These are phyloP conservation scores for Aphanomyces astaci DNA, from an alignment of 352 stramenopile genomes.

Conservation along the genomic window DNA sequence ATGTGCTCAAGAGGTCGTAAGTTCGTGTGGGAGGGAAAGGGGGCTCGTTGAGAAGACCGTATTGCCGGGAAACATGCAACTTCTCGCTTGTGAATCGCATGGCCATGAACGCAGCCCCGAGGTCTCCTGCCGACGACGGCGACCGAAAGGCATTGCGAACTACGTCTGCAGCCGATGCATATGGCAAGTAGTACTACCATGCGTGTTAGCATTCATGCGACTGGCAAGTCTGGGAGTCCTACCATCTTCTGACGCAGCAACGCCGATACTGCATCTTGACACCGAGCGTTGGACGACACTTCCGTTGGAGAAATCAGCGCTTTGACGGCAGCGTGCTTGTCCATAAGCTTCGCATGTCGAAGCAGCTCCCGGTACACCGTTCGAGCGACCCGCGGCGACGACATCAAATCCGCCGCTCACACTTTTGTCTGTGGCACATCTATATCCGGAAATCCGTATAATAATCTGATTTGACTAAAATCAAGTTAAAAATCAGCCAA, in stretches of 20 bases:
- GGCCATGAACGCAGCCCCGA: constrained; percentile 7
- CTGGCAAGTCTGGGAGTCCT: too few species aligned
- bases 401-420: too few species aligned
- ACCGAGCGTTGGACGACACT: background rate
- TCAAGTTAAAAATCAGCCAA: background rate
- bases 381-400: background rate
- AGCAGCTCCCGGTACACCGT: constrained; percentile 68
- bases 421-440: too few species aligned
- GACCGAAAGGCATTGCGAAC: constrained; percentile 36
- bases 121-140: background rate
- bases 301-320: constrained; percentile 50
- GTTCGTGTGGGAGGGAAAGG: background rate
- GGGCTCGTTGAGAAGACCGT: constrained; percentile 34
- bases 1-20: constrained; percentile 7
- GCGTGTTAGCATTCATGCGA: constrained; percentile 48
- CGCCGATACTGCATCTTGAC: background rate
- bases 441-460: background rate
- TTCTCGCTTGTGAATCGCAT: constrained; percentile 17
- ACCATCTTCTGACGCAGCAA: constrained; percentile 40
- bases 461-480: background rate
- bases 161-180: constrained; percentile 8
- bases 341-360: constrained; percentile 39
- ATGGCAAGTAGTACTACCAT: constrained; percentile 63
- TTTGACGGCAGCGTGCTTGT: constrained; percentile 48
- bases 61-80: constrained; percentile 9